Conservation (phyloP, 2,329 filamentous ascomycete genomes). For the Lachnellula occidentalis region DNA sequence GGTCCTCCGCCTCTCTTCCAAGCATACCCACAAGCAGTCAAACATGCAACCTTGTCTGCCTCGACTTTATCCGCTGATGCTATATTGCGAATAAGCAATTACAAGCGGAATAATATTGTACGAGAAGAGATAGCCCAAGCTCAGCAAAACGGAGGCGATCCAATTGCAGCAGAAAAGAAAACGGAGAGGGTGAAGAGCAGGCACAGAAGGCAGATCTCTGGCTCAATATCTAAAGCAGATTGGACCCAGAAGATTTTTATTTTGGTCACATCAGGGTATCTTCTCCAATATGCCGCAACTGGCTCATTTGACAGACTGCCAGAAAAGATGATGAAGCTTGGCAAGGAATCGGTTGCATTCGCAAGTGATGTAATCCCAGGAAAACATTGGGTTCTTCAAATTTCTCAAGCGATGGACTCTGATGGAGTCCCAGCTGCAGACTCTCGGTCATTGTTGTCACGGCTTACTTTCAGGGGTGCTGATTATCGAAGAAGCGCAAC, state of each 20-base stretch:
- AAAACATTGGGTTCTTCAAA: conserved; percentile 73
- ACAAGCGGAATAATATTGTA: conserved; percentile 45
- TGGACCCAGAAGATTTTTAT: conserved; percentile 70
- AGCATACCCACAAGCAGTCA: conserved; percentile 78
- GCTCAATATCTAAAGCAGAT: conserved; percentile 43
- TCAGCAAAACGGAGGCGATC: conserved; percentile 16
- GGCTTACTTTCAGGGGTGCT: conserved; percentile 53
- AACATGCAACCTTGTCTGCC: conserved; percentile 64
- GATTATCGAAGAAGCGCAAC: conserved; percentile 51
- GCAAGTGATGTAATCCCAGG: conserved; percentile 76
- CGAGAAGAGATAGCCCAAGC: conserved; percentile 32
- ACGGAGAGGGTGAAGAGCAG: conserved; percentile 41
- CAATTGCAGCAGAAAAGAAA: conserved; percentile 24
- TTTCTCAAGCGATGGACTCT: conserved; percentile 60
- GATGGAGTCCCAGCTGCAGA: conserved; percentile 47
- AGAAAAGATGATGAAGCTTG: conserved; percentile 67
- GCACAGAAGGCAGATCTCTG: conserved; percentile 30
- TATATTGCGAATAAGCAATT: conserved; percentile 54
- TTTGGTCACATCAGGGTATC: conserved; percentile 60
- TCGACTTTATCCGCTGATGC: conserved; percentile 64
- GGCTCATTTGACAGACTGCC: conserved; percentile 67
- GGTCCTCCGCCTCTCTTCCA: conserved; percentile 75
- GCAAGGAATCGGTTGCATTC: conserved; percentile 72
- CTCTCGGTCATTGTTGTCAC: conserved; percentile 58
- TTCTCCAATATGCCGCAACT: conserved; percentile 69